These are phyloP conservation scores for Monosporascus sp. DNA, from an alignment of 2,329 filamentous ascomycete genomes.

Conservation along the genomic window DNA sequence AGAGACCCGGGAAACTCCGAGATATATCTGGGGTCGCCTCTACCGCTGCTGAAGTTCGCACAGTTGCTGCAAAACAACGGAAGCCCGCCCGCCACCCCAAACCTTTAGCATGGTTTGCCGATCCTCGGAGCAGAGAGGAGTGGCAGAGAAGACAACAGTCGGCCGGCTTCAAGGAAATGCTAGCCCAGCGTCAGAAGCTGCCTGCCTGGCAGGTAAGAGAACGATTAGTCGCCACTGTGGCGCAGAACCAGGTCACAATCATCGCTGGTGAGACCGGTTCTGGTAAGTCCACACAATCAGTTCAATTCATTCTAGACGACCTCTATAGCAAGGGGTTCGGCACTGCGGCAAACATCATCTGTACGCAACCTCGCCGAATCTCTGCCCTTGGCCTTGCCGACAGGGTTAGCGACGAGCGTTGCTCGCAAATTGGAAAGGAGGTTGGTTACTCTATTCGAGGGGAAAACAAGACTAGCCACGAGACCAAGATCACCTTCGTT, in stretches of 20 bases:
- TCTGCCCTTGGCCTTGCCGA: conserved; percentile 92
- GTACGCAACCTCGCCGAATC: conserved; percentile 91
- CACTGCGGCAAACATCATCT: conserved; percentile 79
- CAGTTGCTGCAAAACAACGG: conserved; percentile 21
- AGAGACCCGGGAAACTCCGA: conserved; percentile 74
- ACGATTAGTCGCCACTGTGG: conserved; percentile 69
- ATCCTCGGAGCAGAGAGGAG: conserved; percentile 54
- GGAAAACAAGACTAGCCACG: conserved; percentile 68
- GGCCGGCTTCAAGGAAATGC: conserved; percentile 67
- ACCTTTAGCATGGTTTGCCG: conserved; percentile 59
- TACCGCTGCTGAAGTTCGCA: conserved; percentile 52
- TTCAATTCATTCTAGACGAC: conserved; percentile 93
- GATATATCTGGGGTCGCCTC: conserved; percentile 78
- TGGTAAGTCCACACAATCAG: conserved; percentile 93
- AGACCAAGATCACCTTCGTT: conserved; percentile 89
- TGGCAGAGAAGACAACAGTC: conserved; percentile 66
- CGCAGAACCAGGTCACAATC: conserved; percentile 80
- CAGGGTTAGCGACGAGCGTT: conserved; percentile 88
- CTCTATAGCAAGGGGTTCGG: conserved; percentile 73
- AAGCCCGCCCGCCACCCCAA: conserved; percentile 43
- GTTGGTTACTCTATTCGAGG: conserved; percentile 90
- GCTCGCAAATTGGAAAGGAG: conserved; percentile 73
- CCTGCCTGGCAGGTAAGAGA: conserved; percentile 85
- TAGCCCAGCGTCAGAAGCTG: conserved; percentile 63
- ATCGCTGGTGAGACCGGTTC: conserved; percentile 96